Percentiles rank a stretch among this genome's conserved stretches.
These are phyloP conservation scores for Glycine tomentella DNA, from an alignment of 306 rosid genomes.

Conservation along the genomic window DNA sequence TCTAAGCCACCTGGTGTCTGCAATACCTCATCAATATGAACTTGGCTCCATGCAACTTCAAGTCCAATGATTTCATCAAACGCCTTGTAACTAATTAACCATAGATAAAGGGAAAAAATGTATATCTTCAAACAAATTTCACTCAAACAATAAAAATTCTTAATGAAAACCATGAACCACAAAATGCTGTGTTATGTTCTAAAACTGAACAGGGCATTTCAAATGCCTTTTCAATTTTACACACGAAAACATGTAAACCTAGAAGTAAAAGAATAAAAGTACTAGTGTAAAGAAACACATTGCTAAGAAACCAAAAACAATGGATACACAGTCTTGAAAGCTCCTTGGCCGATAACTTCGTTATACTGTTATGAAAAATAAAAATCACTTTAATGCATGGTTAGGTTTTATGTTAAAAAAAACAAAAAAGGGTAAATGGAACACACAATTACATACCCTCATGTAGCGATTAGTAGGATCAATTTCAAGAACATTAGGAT, in stretches of 20 bases:
- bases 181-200: background rate
- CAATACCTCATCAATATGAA: constrained; percentile 9
- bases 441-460: background rate
- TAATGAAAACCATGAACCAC: background rate
- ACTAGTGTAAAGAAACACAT: background rate
- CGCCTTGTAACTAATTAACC: constrained; percentile 6
- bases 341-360: background rate
- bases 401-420: background rate
- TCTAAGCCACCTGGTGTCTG: constrained; percentile 4
- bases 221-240: background rate
- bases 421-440: background rate
- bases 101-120: background rate
- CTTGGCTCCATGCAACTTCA: constrained; percentile 31
- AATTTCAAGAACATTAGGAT: constrained; percentile 4
- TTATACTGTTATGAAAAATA: constrained; percentile 7
- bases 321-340: constrained; percentile 30
- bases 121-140: background rate
- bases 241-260: background rate
- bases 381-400: background rate
- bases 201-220: too few species aligned
- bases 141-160: background rate
- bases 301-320: background rate
- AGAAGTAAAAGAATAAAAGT: background rate
- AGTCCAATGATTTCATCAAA: constrained; percentile 24
- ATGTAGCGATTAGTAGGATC: constrained; percentile 17